Conservation (phyloP, 371 early-diverging fungal genomes). For the Actinomucor elegans region DNA sequence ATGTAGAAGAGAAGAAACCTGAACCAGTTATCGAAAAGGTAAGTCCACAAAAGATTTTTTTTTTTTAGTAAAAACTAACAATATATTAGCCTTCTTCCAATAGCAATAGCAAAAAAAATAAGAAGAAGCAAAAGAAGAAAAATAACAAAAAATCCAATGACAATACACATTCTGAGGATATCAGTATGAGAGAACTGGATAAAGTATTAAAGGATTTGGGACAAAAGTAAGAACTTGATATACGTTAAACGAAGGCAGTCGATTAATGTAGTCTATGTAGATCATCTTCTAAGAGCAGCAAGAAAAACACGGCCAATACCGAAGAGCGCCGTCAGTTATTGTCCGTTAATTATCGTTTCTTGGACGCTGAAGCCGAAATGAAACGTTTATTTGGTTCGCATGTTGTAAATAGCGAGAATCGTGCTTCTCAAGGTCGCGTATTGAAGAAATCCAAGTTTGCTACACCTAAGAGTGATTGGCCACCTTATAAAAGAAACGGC, state of each 20-base stretch:
- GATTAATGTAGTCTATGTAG: too few relatives aligned
- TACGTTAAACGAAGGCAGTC: too few relatives aligned
- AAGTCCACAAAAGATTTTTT: not conserved
- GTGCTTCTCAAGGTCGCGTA: constrained; percentile 41
- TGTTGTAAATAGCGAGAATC: constrained; percentile 62
- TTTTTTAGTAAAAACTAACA: too few relatives aligned
- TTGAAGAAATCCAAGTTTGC: constrained; percentile 65
- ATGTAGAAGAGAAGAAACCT: constrained; percentile 8
- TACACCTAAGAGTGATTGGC: constrained; percentile 79
- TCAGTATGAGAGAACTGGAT: constrained; percentile 65
- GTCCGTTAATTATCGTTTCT: constrained; percentile 59
- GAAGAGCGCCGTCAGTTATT: constrained; percentile 51
- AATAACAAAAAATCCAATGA: constrained; percentile 54
- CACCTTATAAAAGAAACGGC: constrained; percentile 66
- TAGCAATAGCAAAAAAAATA: constrained; percentile 24
- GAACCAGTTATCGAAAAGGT: constrained; percentile 13
- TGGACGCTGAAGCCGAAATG: constrained; percentile 90
- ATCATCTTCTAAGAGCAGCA: not conserved
- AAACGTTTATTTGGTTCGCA: constrained; percentile 86
- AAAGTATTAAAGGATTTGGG: constrained; percentile 56
- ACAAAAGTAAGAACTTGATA: constrained; percentile 40
- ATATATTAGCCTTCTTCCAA: too few relatives aligned
- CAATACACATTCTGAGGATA: constrained; percentile 33
- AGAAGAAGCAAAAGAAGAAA: constrained; percentile 40
- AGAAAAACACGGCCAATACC: not conserved